Conservation (phyloP, 352 stramenopile genomes). For the Phytophthora vignae region DNA sequence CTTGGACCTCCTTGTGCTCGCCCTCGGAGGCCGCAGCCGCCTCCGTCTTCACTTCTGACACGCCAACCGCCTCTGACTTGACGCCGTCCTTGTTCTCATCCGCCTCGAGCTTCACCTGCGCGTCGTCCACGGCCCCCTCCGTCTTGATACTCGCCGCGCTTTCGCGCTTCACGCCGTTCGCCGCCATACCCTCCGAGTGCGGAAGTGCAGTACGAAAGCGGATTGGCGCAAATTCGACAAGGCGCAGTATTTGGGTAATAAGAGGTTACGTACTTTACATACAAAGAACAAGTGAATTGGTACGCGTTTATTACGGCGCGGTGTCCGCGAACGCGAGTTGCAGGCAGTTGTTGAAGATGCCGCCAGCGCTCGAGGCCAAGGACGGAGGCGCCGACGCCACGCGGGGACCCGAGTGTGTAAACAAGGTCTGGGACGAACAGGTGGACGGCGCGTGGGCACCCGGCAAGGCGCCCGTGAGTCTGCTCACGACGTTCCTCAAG, state of each 20-base stretch:
- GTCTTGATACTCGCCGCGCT: slow-evolving; percentile 21
- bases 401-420: slow-evolving; percentile 52
- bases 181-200: slow-evolving; percentile 20
- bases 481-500: slow-evolving; percentile 65
- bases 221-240: slow-evolving; percentile 19
- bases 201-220: slow-evolving; percentile 3
- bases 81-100: slow-evolving; percentile 38
- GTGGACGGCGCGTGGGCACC: slow-evolving; percentile 68
- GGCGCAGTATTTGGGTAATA: slow-evolving; percentile 10
- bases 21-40: not conserved
- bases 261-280: not conserved
- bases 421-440: slow-evolving; percentile 69
- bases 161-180: slow-evolving; percentile 37
- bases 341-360: slow-evolving; percentile 25
- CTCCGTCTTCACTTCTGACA: slow-evolving; percentile 22
- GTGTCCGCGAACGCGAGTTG: slow-evolving; percentile 22
- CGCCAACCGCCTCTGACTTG: slow-evolving; percentile 23
- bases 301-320: slow-evolving; percentile 18
- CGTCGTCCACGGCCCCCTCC: slow-evolving; percentile 20
- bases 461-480: slow-evolving; percentile 64
- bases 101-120: slow-evolving; percentile 25
- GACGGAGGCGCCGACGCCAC: slow-evolving; percentile 20
- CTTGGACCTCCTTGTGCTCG: slow-evolving; percentile 6
- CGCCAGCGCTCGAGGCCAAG: slow-evolving; percentile 21
- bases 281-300: not conserved